phyloP scores from a whole-genome alignment of 345 rosid species.

The Sonneratia caseolaris region DNA sequence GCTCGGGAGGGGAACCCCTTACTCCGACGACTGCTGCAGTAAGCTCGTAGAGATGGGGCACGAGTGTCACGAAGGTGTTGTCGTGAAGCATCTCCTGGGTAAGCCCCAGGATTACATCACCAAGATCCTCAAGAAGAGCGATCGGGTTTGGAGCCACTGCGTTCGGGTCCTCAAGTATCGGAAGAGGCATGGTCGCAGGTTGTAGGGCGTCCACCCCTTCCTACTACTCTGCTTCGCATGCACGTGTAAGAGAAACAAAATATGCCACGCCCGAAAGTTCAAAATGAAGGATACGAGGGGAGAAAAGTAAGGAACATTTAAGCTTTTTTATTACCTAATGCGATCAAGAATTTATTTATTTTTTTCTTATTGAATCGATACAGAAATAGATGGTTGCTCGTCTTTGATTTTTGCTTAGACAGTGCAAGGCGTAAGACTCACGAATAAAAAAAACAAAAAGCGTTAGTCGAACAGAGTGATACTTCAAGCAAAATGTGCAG shows the following conservation, averaged over 20 bases:
- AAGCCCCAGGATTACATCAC: slow-evolving; percentile 4
- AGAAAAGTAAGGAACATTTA: no score
- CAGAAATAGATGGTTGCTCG: no score
- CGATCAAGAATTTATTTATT: no score
- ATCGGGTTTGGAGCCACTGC: slow-evolving; percentile 7
- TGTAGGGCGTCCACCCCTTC: background rate
- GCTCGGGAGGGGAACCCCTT: slow-evolving; percentile 10
- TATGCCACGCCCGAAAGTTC: no score
- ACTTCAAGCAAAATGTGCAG: background rate
- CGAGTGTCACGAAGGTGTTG: slow-evolving; percentile 1
- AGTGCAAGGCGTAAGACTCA: no score
- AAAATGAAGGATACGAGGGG: no score
- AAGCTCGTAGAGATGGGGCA: slow-evolving; percentile 1
- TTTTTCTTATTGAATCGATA: no score
- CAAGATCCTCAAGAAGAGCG: slow-evolving; percentile 1
- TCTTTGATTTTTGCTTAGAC: no score
- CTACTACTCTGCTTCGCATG: background rate
- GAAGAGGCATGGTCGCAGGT: background rate
- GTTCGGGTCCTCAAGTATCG: background rate
- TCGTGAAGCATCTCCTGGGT: slow-evolving; percentile 7
- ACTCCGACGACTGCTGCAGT: slow-evolving; percentile 7
- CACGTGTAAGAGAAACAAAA: background rate
- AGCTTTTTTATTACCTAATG: no score
- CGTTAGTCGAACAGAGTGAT: background rate
- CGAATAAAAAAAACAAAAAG: no score